Conservation (phyloP, 805 yeast genomes). For the Pichia membranifaciens region DNA sequence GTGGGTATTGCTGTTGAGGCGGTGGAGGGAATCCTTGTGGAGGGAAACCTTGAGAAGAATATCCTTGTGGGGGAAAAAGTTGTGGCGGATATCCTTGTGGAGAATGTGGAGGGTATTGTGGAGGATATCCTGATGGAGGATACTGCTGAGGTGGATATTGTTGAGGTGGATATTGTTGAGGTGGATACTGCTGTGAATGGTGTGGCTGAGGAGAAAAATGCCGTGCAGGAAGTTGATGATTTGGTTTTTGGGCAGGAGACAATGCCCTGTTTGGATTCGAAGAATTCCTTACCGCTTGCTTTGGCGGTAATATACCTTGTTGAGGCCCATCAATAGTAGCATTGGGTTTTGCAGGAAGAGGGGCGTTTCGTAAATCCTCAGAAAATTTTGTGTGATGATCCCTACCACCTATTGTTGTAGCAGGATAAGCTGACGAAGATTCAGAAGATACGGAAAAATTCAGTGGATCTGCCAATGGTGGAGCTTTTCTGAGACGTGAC, state of each 20-base stretch:
- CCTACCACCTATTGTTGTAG: no score
- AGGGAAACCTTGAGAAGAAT: conserved; percentile 2
- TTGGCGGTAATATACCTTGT: no score
- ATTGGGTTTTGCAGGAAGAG: no score
- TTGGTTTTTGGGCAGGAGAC: background rate
- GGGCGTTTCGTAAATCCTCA: no score
- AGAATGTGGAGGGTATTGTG: background rate
- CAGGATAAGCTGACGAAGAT: no score
- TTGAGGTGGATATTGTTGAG: background rate
- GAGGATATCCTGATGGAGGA: background rate
- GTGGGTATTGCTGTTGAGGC: background rate
- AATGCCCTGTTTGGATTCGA: no score
- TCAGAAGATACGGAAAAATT: no score
- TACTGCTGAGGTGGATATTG: background rate
- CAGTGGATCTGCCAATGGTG: background rate
- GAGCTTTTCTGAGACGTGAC: background rate
- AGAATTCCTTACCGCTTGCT: no score
- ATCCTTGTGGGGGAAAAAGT: conserved; percentile 2
- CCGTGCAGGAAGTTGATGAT: background rate
- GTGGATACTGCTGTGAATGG: background rate
- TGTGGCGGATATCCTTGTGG: conserved; percentile 2
- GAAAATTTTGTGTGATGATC: no score
- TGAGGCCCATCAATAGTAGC: no score
- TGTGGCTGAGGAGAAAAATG: background rate
- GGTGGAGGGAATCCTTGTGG: conserved; percentile 8